phyloP scores from a whole-genome alignment of 1,139 yeast species.

The Eremothecium cymbalariae region DNA sequence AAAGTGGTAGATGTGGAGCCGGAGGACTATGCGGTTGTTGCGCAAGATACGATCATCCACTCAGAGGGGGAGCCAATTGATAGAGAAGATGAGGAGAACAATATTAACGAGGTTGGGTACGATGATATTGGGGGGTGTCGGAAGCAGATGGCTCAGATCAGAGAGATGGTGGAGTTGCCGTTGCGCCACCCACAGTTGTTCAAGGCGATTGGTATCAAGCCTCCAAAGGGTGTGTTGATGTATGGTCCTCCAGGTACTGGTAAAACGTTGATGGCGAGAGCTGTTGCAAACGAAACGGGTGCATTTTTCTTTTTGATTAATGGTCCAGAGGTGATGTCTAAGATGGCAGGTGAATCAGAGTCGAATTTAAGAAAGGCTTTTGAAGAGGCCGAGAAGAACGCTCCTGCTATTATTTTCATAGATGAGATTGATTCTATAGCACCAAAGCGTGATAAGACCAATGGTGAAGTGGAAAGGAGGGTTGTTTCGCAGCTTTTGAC shows the following conservation, averaged over 20 bases:
- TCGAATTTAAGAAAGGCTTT: constrained; percentile 95
- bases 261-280: constrained; percentile 98
- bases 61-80: constrained; percentile 99
- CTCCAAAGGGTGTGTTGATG: constrained; percentile 95
- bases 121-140: constrained; percentile 99
- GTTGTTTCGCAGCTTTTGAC: constrained; percentile 96
- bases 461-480: constrained; percentile 98
- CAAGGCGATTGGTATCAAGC: constrained; percentile 94
- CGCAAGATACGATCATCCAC: constrained; percentile 96
- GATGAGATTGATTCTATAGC: constrained; percentile 99
- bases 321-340: constrained; percentile 99
- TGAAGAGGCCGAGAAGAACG: constrained; percentile 98
- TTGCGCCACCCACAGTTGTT: constrained; percentile 95
- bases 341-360: constrained; percentile 99
- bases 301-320: constrained; percentile 96
- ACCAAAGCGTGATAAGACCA: constrained; percentile 98
- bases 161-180: constrained; percentile 94
- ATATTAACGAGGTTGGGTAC: constrained; percentile 89
- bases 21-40: constrained; percentile 92
- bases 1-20: constrained; percentile 98
- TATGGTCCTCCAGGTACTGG: constrained; percentile 99
- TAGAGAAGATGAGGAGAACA: constrained; percentile 96
- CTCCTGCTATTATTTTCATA: constrained; percentile 93
- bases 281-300: constrained; percentile 98
- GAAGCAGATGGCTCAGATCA: constrained; percentile 96